A percentile compares a stretch with the other conserved stretches of the same genome.
These are phyloP conservation scores for Barnettozyma wickerhamii DNA, from an alignment of 805 yeast species.

Conservation along the genomic window DNA sequence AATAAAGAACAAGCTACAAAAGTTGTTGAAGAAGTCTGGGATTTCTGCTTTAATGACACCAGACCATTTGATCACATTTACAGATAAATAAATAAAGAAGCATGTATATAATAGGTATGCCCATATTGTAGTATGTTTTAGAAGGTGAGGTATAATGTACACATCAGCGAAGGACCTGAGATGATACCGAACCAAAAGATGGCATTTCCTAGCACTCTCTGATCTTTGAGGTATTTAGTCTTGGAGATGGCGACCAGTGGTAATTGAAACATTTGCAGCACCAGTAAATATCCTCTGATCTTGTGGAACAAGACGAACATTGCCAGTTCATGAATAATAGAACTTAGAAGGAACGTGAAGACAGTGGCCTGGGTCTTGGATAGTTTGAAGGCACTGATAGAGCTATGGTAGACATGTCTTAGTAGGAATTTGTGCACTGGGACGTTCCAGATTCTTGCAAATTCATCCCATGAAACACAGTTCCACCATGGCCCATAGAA, in stretches of 20 bases:
- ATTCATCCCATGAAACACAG: constrained; percentile 88
- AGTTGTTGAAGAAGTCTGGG: constrained; percentile 85
- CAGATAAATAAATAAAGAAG: constrained; percentile 23
- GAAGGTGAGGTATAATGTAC: constrained; percentile 77
- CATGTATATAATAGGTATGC: constrained; percentile 1
- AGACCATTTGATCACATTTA: constrained; percentile 94
- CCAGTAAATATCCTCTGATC: constrained; percentile 72
- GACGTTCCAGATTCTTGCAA: constrained; percentile 88
- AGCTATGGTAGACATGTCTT: constrained; percentile 91
- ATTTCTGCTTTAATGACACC: constrained; percentile 89
- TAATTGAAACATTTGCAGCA: constrained; percentile 83
- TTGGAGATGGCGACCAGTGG: constrained; percentile 69
- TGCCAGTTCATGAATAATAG: constrained; percentile 83
- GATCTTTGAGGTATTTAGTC: constrained; percentile 50
- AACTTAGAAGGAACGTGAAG: constrained; percentile 73
- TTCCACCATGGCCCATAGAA: constrained; percentile 99
- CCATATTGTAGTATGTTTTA: no score
- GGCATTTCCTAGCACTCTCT: constrained; percentile 65
- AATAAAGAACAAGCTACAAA: constrained; percentile 67
- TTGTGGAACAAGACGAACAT: constrained; percentile 85
- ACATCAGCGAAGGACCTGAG: constrained; percentile 83
- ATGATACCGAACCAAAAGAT: constrained; percentile 91
- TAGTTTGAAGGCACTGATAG: constrained; percentile 70
- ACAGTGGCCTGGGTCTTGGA: constrained; percentile 67
- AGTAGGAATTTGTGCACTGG: constrained; percentile 89